Conservation (phyloP, 2,329 filamentous ascomycete genomes). For the Monosporascus sp. region DNA sequence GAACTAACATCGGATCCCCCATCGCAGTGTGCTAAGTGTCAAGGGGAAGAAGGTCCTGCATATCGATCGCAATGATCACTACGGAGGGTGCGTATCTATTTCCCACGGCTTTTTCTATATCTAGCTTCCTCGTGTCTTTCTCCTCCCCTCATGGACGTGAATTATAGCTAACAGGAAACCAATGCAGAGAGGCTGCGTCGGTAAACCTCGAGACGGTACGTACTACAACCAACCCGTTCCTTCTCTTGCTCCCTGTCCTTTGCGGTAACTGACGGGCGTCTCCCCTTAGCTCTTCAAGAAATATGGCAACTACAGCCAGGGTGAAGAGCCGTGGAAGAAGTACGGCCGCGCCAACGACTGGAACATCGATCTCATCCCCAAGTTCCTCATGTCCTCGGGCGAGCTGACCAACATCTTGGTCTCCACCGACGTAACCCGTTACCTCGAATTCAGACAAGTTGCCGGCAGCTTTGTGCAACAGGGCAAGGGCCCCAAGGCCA, state of each 20-base stretch:
- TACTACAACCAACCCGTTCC: conserved; percentile 12
- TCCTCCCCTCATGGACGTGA: conserved; percentile 16
- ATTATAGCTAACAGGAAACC: neutral
- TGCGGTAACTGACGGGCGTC: conserved; percentile 6
- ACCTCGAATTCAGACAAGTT: conserved; percentile 91
- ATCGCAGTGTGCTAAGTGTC: conserved; percentile 79
- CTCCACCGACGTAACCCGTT: conserved; percentile 85
- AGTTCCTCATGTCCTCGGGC: conserved; percentile 97
- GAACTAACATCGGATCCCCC: conserved; percentile 6
- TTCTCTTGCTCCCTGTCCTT: conserved; percentile 2
- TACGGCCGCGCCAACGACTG: conserved; percentile 96
- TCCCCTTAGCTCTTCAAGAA: conserved; percentile 73
- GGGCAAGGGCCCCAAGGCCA: conserved; percentile 73
- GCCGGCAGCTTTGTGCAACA: conserved; percentile 96
- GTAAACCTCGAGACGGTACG: conserved; percentile 91
- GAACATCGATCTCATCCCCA: conserved; percentile 98
- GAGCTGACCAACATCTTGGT: conserved; percentile 98
- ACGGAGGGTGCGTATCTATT: conserved; percentile 72
- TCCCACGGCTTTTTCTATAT: conserved; percentile 7
- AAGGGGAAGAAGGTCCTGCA: conserved; percentile 99
- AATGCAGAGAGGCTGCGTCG: conserved; percentile 78
- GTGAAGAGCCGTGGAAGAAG: conserved; percentile 94
- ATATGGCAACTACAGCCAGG: conserved; percentile 74
- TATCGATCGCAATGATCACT: conserved; percentile 97
- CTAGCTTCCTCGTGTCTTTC: conserved; percentile 17